These are phyloP conservation scores for Onygenales sp. DNA, from an alignment of 2,329 filamentous ascomycete species.

Conservation along the genomic window DNA sequence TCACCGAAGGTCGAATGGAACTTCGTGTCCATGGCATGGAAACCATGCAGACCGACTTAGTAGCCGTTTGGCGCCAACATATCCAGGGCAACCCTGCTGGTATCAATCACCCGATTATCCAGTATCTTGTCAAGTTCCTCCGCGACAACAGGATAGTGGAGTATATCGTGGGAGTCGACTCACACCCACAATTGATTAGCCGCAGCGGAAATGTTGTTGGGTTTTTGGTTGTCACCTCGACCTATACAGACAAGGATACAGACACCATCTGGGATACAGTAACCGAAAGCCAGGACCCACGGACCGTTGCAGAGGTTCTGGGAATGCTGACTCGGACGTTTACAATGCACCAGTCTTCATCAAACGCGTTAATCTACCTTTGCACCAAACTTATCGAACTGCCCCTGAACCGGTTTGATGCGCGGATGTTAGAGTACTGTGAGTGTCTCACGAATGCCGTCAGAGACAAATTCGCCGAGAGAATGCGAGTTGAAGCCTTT, in stretches of 20 bases:
- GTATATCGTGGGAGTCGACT: conserved; percentile 83
- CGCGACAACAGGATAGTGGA: conserved; percentile 62
- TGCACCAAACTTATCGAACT: conserved; percentile 60
- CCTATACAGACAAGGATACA: conserved; percentile 62
- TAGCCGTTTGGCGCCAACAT: conserved; percentile 54
- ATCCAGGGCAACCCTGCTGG: conserved; percentile 36
- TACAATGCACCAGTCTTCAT: conserved; percentile 31
- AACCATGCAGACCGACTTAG: conserved; percentile 61
- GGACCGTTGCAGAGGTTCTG: conserved; percentile 72
- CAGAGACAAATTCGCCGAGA: conserved; percentile 33
- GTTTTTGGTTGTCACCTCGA: conserved; percentile 71
- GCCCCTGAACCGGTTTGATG: conserved; percentile 54
- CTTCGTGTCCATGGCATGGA: conserved; percentile 70
- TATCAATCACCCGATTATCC: conserved; percentile 47
- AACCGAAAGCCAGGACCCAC: conserved; percentile 68
- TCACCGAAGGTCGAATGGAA: conserved; percentile 83
- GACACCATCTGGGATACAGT: conserved; percentile 80
- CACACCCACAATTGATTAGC: conserved; percentile 79
- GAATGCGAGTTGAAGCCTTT: conserved; percentile 15
- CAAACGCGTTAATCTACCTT: conserved; percentile 50
- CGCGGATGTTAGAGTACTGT: conserved; percentile 53
- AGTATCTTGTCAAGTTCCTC: conserved; percentile 61
- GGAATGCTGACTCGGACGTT: conserved; percentile 50
- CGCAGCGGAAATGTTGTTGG: conserved; percentile 76
- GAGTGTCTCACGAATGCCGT: conserved; percentile 45